Base-by-base conservation (phyloP, 371 early-diverging fungal genomes). In the Mucor lusitanicus region DNA sequence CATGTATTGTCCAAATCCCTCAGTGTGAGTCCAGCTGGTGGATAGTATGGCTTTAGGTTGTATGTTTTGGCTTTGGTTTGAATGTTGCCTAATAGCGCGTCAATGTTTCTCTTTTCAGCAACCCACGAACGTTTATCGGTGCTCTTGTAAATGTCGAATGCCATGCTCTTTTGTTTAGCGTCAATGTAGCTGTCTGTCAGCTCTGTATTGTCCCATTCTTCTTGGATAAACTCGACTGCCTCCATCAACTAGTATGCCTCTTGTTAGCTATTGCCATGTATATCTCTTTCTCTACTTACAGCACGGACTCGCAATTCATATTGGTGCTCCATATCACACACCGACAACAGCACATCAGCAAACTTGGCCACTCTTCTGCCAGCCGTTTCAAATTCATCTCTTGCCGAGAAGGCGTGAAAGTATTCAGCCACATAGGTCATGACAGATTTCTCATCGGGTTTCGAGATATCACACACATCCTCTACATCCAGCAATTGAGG, bases 371-470 rank as follows among this genome's bases (percentile, higher is more conserved):
- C 90, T 48, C 98, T 91, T 64, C 98, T 87, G 19, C 95, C 94
- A 3, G 97, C 96, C 2, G 91, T 89, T 61, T 94, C 97, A 21
- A 92, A 87, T 72, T 92, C 95, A 71, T 91, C 89, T 86, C 91
- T 85, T 25, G 91, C 90, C 15, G 95, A 93, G 67, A 97, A 97
- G 8, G 97, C 97, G 74, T 98, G 98, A 86, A 97, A 99, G 76
- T 98, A 99, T 79, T 97, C 94, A 9, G 98, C 97, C 13, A 99
- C 96, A 74, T 99, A 99, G 40, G 99, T 99, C 94, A 99, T 97
- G 33, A 99, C 89, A 4, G 98, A 98, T 35, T 92, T 89, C 67
- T 98, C 97, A 84, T 99, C 99, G 13, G 99, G 99, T 79, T 95
- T 95, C 50, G 86, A 75, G n/a, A 92, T 91, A 75, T 96, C 95